Conservation (phyloP, 768 basidiomycete species). For the Suillus bovinus region DNA sequence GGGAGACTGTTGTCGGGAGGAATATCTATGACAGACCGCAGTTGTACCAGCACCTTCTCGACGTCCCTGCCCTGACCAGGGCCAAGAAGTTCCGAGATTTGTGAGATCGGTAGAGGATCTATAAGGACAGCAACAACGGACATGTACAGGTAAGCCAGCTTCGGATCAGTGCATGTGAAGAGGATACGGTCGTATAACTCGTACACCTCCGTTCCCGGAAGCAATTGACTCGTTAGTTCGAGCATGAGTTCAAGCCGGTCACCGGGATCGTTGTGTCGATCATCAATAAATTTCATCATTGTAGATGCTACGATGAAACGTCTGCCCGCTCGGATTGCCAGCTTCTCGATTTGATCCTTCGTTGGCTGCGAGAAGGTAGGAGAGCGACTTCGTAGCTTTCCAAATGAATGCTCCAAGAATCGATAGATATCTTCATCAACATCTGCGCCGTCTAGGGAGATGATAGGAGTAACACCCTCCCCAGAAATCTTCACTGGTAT, state of each 20-base stretch:
- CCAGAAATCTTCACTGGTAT: neutral
- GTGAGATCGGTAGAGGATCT: neutral
- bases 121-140: neutral
- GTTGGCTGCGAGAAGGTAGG: neutral
- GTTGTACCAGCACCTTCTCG: neutral
- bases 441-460: neutral
- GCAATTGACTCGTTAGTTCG: neutral
- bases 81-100: neutral
- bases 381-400: neutral
- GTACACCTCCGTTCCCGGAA: neutral
- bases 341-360: neutral
- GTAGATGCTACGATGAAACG: neutral
- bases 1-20: neutral
- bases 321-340: neutral
- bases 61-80: neutral
- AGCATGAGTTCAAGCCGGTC: neutral
- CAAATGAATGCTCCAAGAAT: neutral
- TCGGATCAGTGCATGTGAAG: neutral
- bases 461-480: neutral
- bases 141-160: neutral
- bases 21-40: neutral
- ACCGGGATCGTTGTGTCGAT: neutral
- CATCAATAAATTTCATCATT: neutral
- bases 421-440: neutral
- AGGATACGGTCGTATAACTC: neutral